Evolutionary conservation across 176 grass and related monocot species (phyloP).

Genomic region (Avena sativa): DNA sequence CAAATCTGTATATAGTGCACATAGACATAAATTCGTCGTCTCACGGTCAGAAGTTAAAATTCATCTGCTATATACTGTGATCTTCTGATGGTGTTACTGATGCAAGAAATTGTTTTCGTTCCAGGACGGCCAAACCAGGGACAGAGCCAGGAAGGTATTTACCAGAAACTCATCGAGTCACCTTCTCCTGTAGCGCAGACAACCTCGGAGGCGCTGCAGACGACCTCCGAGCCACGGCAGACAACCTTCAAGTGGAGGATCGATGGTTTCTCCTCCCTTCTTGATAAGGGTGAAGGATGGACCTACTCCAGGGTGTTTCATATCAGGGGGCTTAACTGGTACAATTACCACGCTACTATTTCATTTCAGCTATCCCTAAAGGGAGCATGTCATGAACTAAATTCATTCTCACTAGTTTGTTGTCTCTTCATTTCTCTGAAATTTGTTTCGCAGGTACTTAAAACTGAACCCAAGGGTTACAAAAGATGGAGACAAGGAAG

Average conservation of each 20-base stretch:
- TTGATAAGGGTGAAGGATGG: conserved; percentile 43
- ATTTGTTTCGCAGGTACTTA: conserved; percentile 32
- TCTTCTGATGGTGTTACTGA: neutral
- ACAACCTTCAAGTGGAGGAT: conserved; percentile 52
- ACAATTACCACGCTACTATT: neutral
- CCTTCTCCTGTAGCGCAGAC: too few species aligned
- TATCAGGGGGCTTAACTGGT: conserved; percentile 45
- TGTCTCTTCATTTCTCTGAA: neutral
- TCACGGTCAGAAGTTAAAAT: too few species aligned
- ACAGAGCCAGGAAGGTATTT: neutral
- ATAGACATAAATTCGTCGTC: too few species aligned
- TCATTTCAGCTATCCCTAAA: neutral
- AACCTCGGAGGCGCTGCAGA: neutral
- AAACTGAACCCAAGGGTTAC: conserved; percentile 42
- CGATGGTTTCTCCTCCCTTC: conserved; percentile 46
- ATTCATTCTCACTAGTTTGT: neutral
- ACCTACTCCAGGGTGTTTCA: conserved; percentile 42
- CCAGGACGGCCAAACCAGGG: neutral
- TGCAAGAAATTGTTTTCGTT: neutral
- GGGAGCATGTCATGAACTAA: neutral
- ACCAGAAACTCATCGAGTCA: neutral
- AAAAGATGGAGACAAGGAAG: conserved; percentile 13
- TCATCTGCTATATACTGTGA: neutral
- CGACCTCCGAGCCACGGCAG: neutral
- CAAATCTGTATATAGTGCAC: neutral